Base-by-base conservation (phyloP, 2,329 filamentous ascomycete species). In the Pleurostoma richardsiae region DNA sequence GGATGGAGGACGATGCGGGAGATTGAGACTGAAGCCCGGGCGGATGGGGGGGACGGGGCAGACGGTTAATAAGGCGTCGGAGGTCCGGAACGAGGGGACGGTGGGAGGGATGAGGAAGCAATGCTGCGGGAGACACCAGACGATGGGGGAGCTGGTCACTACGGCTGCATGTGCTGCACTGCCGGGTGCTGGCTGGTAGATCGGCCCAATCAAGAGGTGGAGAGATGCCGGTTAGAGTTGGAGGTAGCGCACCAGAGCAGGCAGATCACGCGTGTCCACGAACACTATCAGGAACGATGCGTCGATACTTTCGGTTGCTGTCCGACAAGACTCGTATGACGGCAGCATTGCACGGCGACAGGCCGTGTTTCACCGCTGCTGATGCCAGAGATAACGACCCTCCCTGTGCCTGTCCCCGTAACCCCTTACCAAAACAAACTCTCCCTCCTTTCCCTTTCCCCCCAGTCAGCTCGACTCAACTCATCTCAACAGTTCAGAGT, bases 1-100 rank as follows among this genome's bases (percentile, higher is more conserved):
- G 41, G 19, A 30, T 30, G n/a, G 4, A 29, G 28, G 41, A 7
- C 8, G 27, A 46, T 42, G 30, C 42, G 19, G 40, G 40, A 39
- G 29, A 19, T 40, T 45, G 43, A 39, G 38, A 45, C 43, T 29
- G 41, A 39, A 31, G 43, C 43, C 29, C 40, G 28, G 39, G 39
- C 41, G 41, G 29, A 10, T 29, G 10, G 41, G 29, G 10, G 29
- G 10, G 26, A 19, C 19, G n/a, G 19, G 19, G 10, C 27, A 28
- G 31, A 29, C 28, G 10, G 26, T 28, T 41, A 28, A 31, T 8
- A 19, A 7, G 6, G 31, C n/a, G 33, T 36, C 33, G 33, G 33
- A 36, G 33, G 33, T 36, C 33, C 33, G 33, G 33, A 36, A 36
- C n/a, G 33, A n/a, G 33, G 33, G n/a, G 33, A 36, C n/a, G 33